phyloP scores from a whole-genome alignment of 495 filamentous ascomycete species.

The Neurospora sp. region DNA sequence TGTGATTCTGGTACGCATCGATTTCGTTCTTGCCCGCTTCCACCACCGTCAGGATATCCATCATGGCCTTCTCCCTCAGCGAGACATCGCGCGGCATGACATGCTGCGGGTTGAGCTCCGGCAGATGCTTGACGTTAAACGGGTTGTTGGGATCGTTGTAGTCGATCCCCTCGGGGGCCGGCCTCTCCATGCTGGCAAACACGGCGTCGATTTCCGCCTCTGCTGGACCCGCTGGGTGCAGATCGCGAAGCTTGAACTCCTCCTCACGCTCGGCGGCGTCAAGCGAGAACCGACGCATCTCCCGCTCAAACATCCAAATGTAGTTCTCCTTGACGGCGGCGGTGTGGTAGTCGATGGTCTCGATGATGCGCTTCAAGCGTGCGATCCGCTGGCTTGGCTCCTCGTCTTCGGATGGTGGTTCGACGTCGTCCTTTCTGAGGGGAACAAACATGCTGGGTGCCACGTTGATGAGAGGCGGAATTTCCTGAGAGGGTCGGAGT shows the following conservation, averaged over 20 bases:
- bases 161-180: slow-evolving; percentile 8
- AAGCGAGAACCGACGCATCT: slow-evolving; percentile 30
- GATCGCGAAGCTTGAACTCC: slow-evolving; percentile 39
- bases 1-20: slow-evolving; percentile 9
- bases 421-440: slow-evolving; percentile 24
- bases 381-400: slow-evolving; percentile 20
- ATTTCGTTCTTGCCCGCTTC: slow-evolving; percentile 12
- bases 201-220: slow-evolving; percentile 16
- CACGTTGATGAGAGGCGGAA: slow-evolving; percentile 24
- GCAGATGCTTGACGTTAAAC: slow-evolving; percentile 2
- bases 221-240: slow-evolving; percentile 1
- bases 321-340: slow-evolving; percentile 32
- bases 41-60: slow-evolving; percentile 13
- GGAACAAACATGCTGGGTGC: slow-evolving; percentile 36
- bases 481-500: slow-evolving; percentile 12
- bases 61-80: slow-evolving; percentile 13
- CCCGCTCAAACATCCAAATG: slow-evolving; percentile 28
- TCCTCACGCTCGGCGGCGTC: slow-evolving; percentile 47
- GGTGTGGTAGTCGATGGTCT: slow-evolving; percentile 33
- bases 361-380: slow-evolving; percentile 24
- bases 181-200: slow-evolving; percentile 19
- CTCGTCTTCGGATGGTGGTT: slow-evolving; percentile 8
- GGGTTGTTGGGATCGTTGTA: slow-evolving; percentile 10
- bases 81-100: slow-evolving; percentile 1
- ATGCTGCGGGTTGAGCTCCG: neutral